Conservation (phyloP, 495 filamentous ascomycete genomes). For the Tuber microsphaerosporum region DNA sequence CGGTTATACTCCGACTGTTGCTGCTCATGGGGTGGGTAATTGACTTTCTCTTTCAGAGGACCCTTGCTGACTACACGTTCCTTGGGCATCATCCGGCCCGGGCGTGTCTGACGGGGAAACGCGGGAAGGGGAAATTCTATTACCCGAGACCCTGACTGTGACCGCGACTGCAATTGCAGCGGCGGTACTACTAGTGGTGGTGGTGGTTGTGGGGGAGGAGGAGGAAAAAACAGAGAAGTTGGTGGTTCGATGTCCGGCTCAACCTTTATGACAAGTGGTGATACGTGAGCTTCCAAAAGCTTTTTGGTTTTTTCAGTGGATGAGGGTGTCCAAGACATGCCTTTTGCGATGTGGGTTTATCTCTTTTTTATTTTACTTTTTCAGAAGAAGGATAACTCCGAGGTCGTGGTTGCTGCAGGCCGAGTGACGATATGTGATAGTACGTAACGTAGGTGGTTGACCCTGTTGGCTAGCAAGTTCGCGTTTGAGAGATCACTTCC, state of each 20-base stretch:
- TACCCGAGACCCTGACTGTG: neutral
- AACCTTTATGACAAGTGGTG: constrained; percentile 15
- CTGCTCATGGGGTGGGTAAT: constrained; percentile 33
- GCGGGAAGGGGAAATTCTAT: neutral
- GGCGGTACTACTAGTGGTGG: neutral
- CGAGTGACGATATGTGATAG: constrained; percentile 1
- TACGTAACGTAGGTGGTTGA: neutral
- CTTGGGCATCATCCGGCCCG: constrained; percentile 5
- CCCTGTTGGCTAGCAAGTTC: neutral
- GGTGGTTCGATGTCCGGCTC: constrained; percentile 18
- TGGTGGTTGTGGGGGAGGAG: neutral
- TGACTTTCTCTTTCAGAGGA: constrained; percentile 36
- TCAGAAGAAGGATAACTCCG: neutral
- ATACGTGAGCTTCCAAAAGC: neutral
- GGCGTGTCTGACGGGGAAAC: constrained; percentile 16
- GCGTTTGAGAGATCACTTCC: constrained; percentile 1
- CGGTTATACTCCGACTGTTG: constrained; percentile 32
- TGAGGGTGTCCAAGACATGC: neutral
- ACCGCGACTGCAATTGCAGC: neutral
- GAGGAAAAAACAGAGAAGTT: constrained; percentile 2
- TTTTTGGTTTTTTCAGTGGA: neutral
- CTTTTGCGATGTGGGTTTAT: neutral
- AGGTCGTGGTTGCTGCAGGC: neutral
- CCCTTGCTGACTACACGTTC: constrained; percentile 25
- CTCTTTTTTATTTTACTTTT: neutral